phyloP scores from a whole-genome alignment of 495 filamentous ascomycete genomes.

The Cairneyella variabilis region DNA sequence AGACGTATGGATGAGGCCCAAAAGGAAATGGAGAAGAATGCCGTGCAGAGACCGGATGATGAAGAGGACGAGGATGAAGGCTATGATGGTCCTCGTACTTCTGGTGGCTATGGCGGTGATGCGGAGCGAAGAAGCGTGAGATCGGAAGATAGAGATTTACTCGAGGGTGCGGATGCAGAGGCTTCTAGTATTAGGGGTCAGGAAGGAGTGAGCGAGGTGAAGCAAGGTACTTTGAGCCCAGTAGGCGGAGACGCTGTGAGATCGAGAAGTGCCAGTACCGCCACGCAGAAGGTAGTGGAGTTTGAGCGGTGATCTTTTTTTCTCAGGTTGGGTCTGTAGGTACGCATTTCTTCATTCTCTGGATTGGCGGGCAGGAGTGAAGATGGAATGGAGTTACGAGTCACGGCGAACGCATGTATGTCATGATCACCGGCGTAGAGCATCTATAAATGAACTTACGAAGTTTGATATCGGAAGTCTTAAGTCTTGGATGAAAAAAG shows the following conservation, averaged over 20 bases:
- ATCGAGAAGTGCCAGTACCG: slow-evolving; percentile 22
- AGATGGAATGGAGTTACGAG: not conserved
- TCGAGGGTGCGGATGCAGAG: slow-evolving; percentile 76
- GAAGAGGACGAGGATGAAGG: slow-evolving; percentile 80
- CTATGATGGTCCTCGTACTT: slow-evolving; percentile 39
- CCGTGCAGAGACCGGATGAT: slow-evolving; percentile 53
- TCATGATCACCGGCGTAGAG: not conserved
- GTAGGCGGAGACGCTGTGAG: not conserved
- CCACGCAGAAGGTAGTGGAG: slow-evolving; percentile 37
- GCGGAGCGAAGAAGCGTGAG: slow-evolving; percentile 58
- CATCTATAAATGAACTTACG: not conserved
- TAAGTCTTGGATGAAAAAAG: no score
- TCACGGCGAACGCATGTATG: not conserved
- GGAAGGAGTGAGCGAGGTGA: slow-evolving; percentile 16
- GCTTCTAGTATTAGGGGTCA: slow-evolving; percentile 33
- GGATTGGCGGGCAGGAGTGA: not conserved
- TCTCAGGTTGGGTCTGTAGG: not conserved
- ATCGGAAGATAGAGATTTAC: slow-evolving; percentile 70
- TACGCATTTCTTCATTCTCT: not conserved
- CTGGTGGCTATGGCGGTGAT: slow-evolving; percentile 33
- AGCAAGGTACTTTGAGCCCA: slow-evolving; percentile 15
- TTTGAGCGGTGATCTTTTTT: slow-evolving; percentile 29
- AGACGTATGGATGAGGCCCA: slow-evolving; percentile 92
- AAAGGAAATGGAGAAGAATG: slow-evolving; percentile 76
- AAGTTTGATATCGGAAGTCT: not conserved